A percentile compares a stretch with the other conserved stretches of the same genome.
Conservation (phyloP, 805 yeast genomes). For the Tetrapisispora iriomotensis region DNA sequence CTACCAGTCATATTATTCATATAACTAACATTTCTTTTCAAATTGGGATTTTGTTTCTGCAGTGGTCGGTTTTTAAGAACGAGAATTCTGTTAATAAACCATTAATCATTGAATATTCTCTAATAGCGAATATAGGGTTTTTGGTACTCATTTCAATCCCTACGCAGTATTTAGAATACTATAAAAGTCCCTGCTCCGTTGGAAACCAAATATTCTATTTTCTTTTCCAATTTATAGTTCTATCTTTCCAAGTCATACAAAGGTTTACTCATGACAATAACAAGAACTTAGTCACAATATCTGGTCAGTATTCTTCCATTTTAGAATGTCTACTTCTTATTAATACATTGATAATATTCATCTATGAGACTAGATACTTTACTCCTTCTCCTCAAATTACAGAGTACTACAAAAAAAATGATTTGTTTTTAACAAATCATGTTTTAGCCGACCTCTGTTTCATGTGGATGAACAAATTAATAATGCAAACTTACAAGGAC, state of each 20-base stretch:
- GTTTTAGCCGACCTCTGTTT: slow-evolving; percentile 34
- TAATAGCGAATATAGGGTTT: slow-evolving; percentile 14
- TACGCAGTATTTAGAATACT: slow-evolving; percentile 21
- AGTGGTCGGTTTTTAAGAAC: slow-evolving; percentile 6
- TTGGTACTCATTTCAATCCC: slow-evolving; percentile 19
- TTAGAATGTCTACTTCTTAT: slow-evolving; percentile 25
- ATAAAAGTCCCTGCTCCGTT: slow-evolving; percentile 22
- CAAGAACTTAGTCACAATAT: slow-evolving; percentile 15
- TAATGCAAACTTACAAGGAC: slow-evolving; percentile 31
- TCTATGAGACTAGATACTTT: slow-evolving; percentile 31
- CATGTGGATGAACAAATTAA: slow-evolving; percentile 40
- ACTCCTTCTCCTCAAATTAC: slow-evolving; percentile 34
- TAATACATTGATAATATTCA: slow-evolving; percentile 28
- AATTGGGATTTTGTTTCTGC: slow-evolving; percentile 8
- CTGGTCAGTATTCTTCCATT: slow-evolving; percentile 11
- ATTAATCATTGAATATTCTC: slow-evolving; percentile 7
- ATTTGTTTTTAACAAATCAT: slow-evolving; percentile 21
- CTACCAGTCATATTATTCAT: slow-evolving; percentile 15
- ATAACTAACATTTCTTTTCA: slow-evolving; percentile 17
- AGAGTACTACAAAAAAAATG: slow-evolving; percentile 27
- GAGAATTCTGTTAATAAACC: slow-evolving; percentile 4
- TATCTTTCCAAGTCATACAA: slow-evolving; percentile 19
- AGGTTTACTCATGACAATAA: slow-evolving; percentile 13
- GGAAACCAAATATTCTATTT: slow-evolving; percentile 25
- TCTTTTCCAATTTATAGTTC: slow-evolving; percentile 12